Evolutionary conservation across 73 alveolate genomes (phyloP).

Genomic region (Blepharisma japonicum): DNA sequence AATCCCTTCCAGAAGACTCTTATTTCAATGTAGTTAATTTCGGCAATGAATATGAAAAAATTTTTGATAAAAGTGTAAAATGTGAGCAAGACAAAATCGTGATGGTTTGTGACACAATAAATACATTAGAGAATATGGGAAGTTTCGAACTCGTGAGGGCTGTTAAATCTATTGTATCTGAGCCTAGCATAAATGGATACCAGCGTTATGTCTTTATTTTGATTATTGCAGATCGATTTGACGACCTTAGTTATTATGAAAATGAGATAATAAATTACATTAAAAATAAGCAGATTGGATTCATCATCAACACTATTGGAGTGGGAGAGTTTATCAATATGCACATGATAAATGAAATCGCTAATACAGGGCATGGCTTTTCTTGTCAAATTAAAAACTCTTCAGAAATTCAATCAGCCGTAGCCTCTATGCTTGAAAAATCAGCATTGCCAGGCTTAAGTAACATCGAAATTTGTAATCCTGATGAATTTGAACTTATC

Average conservation of each 20-base stretch:
- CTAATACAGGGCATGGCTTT: slow-evolving; percentile 54
- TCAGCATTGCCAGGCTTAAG: no score
- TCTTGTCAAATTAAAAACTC: no score
- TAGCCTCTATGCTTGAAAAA: no score
- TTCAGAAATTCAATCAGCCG: no score
- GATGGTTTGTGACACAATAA: slow-evolving; percentile 41
- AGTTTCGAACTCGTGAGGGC: slow-evolving; percentile 84
- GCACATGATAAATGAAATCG: slow-evolving; percentile 38
- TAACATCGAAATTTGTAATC: no score
- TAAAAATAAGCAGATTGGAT: slow-evolving; percentile 30
- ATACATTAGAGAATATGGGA: slow-evolving; percentile 67
- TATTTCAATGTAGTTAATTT: slow-evolving; percentile 73
- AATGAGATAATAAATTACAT: slow-evolving; percentile 56
- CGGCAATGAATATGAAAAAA: slow-evolving; percentile 51
- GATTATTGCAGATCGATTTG: slow-evolving; percentile 90
- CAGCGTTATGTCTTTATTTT: slow-evolving; percentile 70
- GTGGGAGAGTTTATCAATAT: slow-evolving; percentile 49
- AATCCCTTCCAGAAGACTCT: slow-evolving; percentile 64
- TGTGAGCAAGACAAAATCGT: slow-evolving; percentile 47
- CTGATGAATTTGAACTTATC: no score
- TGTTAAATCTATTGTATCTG: slow-evolving; percentile 46
- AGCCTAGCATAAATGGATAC: slow-evolving; percentile 25
- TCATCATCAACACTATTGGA: slow-evolving; percentile 58
- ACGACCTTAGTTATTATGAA: no score
- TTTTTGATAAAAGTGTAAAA: slow-evolving; percentile 40